A percentile compares a stretch with the other conserved stretches of the same genome.
phyloP scores from a whole-genome alignment of 2,329 filamentous ascomycete genomes.

The Aspergillus arachidicola region DNA sequence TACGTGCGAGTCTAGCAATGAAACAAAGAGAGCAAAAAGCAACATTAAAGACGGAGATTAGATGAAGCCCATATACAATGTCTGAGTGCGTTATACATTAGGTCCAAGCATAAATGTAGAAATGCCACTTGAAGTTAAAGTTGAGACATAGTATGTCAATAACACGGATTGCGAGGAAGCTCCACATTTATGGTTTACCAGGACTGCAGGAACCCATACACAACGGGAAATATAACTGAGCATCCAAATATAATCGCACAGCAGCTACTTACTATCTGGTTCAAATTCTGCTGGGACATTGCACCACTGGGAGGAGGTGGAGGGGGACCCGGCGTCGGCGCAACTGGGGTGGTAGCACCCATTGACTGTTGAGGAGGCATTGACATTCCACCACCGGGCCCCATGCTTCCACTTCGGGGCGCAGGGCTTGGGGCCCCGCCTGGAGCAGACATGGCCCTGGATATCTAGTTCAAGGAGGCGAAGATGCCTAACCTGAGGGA shows the following conservation, averaged over 20 bases:
- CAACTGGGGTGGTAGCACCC: conserved; percentile 50
- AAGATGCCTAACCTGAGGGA: background rate
- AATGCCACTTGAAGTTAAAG: background rate
- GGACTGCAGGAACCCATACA: background rate
- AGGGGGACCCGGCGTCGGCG: conserved; percentile 43
- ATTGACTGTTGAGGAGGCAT: conserved; percentile 53
- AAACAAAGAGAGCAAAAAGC: conserved; percentile 4
- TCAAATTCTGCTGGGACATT: conserved; percentile 85
- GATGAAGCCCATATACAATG: background rate
- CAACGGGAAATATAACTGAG: background rate
- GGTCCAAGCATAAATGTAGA: background rate
- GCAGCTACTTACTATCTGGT: conserved; percentile 79
- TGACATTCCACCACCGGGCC: conserved; percentile 46
- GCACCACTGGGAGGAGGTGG: conserved; percentile 38
- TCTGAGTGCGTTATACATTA: background rate
- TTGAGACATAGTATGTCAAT: background rate
- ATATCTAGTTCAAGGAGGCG: conserved; percentile 1
- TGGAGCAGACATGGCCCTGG: conserved; percentile 46
- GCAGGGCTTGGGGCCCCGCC: conserved; percentile 52
- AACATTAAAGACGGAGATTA: background rate
- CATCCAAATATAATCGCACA: background rate
- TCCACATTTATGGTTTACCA: background rate
- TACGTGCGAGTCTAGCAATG: background rate
- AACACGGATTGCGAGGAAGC: background rate
- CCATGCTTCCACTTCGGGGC: conserved; percentile 52